phyloP scores from a whole-genome alignment of 495 filamentous ascomycete species.

The Aspergillus ellipticus region DNA sequence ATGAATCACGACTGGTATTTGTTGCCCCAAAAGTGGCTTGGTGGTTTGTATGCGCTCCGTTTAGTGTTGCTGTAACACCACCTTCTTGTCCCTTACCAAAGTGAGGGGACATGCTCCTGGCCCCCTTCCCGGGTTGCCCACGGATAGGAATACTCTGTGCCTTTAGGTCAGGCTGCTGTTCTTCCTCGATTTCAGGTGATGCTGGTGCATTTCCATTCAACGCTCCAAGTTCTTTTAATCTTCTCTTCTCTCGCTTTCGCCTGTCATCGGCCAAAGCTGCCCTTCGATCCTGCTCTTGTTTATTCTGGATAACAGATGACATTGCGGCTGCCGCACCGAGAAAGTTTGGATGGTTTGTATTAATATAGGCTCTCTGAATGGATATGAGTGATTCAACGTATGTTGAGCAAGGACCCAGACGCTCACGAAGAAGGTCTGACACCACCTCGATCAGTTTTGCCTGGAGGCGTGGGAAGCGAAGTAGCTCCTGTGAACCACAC shows the following conservation, averaged over 20 bases:
- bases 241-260: constrained; percentile 74
- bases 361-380: constrained; percentile 97
- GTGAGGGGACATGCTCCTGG: constrained; percentile 78
- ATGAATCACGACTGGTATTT: constrained; percentile 70
- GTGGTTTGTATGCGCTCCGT: constrained; percentile 60
- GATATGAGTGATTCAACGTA: constrained; percentile 97
- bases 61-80: constrained; percentile 63
- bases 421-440: constrained; percentile 90
- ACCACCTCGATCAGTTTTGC: constrained; percentile 98
- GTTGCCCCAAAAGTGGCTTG: constrained; percentile 57
- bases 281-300: constrained; percentile 89
- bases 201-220: constrained; percentile 70
- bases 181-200: constrained; percentile 71
- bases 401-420: constrained; percentile 77
- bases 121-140: constrained; percentile 55
- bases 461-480: constrained; percentile 88
- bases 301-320: constrained; percentile 89
- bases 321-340: constrained; percentile 96
- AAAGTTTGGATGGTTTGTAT: constrained; percentile 99
- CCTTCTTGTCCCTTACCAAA: constrained; percentile 56
- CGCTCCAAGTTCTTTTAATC: constrained; percentile 72
- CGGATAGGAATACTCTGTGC: constrained; percentile 53
- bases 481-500: constrained; percentile 90
- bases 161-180: constrained; percentile 44
- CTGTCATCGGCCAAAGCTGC: constrained; percentile 74